Evolutionary conservation across 2,329 filamentous ascomycete species (phyloP).

Genomic region (Colletotrichum camelliae): DNA sequence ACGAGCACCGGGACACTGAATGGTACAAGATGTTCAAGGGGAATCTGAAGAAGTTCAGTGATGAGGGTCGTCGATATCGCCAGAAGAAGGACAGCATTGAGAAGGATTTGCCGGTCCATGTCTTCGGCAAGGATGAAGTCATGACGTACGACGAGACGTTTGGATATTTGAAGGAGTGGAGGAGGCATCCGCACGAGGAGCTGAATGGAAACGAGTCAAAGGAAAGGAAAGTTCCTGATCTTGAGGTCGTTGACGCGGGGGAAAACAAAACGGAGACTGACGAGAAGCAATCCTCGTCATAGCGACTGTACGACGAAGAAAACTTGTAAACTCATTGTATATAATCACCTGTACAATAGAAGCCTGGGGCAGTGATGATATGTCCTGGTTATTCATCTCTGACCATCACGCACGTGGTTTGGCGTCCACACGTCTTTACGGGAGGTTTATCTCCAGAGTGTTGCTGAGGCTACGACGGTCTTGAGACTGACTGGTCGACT

Average conservation of each 20-base stretch:
- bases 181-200: background rate
- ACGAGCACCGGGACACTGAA: slow-evolving; percentile 43
- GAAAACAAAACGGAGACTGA: background rate
- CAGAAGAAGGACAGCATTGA: slow-evolving; percentile 57
- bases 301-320: background rate
- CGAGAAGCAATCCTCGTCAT: background rate
- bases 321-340: background rate
- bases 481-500: too few relatives aligned
- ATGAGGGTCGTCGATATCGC: slow-evolving; percentile 65
- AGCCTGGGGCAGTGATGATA: background rate
- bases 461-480: background rate
- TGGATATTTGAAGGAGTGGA: slow-evolving; percentile 18
- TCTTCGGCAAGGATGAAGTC: slow-evolving; percentile 48
- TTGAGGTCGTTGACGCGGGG: background rate
- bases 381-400: background rate
- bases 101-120: slow-evolving; percentile 47
- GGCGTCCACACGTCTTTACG: background rate
- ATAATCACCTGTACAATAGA: slow-evolving; percentile 11
- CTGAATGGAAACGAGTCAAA: background rate
- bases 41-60: slow-evolving; percentile 44
- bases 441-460: background rate
- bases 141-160: slow-evolving; percentile 41
- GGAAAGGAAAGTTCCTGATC: background rate
- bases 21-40: slow-evolving; percentile 55
- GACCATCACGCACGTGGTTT: background rate